Evolutionary conservation across 768 basidiomycete genomes (phyloP), one percentile per base, ranked within the genome.

Genomic region (Hygrophorus russula): DNA sequence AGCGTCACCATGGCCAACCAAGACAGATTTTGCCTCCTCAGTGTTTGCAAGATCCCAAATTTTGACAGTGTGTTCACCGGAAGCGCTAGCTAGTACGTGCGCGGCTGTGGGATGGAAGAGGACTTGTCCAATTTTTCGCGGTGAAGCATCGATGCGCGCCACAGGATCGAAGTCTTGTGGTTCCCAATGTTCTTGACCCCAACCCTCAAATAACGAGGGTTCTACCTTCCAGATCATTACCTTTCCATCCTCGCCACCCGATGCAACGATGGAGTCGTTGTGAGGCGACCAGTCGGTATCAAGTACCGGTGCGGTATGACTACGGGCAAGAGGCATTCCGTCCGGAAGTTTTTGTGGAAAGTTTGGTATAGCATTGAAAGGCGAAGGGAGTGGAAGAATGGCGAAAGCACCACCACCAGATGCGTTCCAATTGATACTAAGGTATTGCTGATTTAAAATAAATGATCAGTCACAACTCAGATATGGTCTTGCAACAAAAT

Each of bases 201-300:
- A 96, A 7, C 78, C 86, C 31, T 88, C 85, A 49, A 97, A 96
- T 27, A 61, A 55, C 37, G 59, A 56, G 2, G 68, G 48, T 28
- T 77, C 74, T 41, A 97, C 80, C 57, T 89, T 86, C 84, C 91
- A 97, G 57, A 99, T 72, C 65, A 89, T 76, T 51, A 86, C 74
- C 55, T 93, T 91, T 34, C 93, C 91, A 58, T 99, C 96, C 60
- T 99, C 94, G 38, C 85, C 91, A 12, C 76, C 89, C 0, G 90
- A 93, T 1, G 86, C 94, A 51, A 96, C 85, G 54, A 94, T 69
- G 5, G 74, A 68, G 63, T 98, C 94, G 56, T 92, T 82, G 59
- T 94, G 90, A 0, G 92, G 93, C 0, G 86, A 89, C 91, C 92
- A 98, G 56, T 86, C 88, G 0, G 94, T 98, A 63, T 98, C 94